Evolutionary conservation across 1,284 basidiomycete species (phyloP).

Genomic region (Baeospora myosura): DNA sequence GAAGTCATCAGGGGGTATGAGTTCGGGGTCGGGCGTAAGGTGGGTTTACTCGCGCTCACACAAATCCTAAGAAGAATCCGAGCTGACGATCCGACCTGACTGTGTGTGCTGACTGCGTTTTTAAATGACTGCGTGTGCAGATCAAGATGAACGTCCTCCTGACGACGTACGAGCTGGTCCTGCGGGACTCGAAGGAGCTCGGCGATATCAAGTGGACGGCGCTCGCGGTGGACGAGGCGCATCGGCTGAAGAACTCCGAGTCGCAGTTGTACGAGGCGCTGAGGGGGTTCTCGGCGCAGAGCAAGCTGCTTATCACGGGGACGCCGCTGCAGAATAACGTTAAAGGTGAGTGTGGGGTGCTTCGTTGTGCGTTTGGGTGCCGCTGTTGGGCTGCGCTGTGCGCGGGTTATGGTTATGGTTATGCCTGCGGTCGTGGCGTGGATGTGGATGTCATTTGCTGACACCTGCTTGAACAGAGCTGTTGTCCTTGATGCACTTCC

Average conservation of each 20-base stretch:
- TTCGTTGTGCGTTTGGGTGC: conserved; percentile 1
- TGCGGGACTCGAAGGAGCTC: conserved; percentile 87
- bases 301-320: conserved; percentile 94
- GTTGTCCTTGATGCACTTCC: conserved; percentile 95
- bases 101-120: too few species aligned
- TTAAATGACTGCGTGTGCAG: too few species aligned
- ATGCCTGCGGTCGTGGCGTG: too few species aligned
- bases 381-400: too few species aligned
- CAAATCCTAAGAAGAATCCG: conserved; percentile 78
- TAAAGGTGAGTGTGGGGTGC: conserved; percentile 59
- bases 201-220: conserved; percentile 96
- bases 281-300: conserved; percentile 81
- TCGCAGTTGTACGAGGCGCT: conserved; percentile 96
- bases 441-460: too few species aligned
- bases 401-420: too few species aligned
- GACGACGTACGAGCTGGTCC: conserved; percentile 95
- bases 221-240: conserved; percentile 96
- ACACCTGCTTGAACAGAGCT: conserved; percentile 54
- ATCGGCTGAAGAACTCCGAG: conserved; percentile 97
- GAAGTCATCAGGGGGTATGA: conserved; percentile 91
- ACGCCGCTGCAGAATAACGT: conserved; percentile 99
- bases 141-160: conserved; percentile 95
- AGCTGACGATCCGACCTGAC: too few species aligned
- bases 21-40: too few species aligned
- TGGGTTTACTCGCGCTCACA: too few species aligned